Conservation (phyloP, 2,329 filamentous ascomycete genomes). For the Cordyceps tenuipes region DNA sequence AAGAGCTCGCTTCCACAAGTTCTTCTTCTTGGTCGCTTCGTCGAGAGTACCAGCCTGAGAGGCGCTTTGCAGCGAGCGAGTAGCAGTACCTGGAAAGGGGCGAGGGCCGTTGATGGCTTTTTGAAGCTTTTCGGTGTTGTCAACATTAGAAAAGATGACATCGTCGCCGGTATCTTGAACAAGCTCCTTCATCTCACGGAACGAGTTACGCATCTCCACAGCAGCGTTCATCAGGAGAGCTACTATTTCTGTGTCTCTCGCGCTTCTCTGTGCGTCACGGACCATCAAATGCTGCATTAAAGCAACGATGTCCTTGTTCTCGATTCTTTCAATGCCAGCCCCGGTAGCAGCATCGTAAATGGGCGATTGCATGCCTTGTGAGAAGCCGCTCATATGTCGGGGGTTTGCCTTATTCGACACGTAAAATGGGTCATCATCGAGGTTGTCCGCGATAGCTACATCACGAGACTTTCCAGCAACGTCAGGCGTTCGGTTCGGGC, state of each 20-base stretch:
- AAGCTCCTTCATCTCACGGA: conserved; percentile 89
- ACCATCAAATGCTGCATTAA: conserved; percentile 98
- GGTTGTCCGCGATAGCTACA: conserved; percentile 43
- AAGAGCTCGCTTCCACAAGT: conserved; percentile 88
- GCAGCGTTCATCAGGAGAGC: conserved; percentile 89
- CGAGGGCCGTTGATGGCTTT: conserved; percentile 78
- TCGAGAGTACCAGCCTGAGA: conserved; percentile 49
- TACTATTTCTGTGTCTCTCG: conserved; percentile 90
- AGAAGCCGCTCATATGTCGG: conserved; percentile 77
- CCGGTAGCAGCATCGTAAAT: conserved; percentile 87
- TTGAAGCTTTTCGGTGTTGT: conserved; percentile 78
- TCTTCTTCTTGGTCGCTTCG: conserved; percentile 70
- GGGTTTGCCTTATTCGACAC: conserved; percentile 43
- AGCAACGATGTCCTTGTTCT: conserved; percentile 93
- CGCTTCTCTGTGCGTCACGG: conserved; percentile 90
- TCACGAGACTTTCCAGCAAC: conserved; percentile 47
- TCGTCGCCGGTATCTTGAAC: conserved; percentile 79
- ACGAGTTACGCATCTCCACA: conserved; percentile 93
- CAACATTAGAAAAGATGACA: conserved; percentile 77
- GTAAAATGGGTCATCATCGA: conserved; percentile 60
- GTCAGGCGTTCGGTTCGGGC: conserved; percentile 47
- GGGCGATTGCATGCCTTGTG: conserved; percentile 82
- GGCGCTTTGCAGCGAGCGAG: conserved; percentile 49
- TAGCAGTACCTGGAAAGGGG: conserved; percentile 61
- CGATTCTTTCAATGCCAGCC: conserved; percentile 79